Conservation (phyloP, 257 asterid species). For the Lavandula angustifolia region DNA sequence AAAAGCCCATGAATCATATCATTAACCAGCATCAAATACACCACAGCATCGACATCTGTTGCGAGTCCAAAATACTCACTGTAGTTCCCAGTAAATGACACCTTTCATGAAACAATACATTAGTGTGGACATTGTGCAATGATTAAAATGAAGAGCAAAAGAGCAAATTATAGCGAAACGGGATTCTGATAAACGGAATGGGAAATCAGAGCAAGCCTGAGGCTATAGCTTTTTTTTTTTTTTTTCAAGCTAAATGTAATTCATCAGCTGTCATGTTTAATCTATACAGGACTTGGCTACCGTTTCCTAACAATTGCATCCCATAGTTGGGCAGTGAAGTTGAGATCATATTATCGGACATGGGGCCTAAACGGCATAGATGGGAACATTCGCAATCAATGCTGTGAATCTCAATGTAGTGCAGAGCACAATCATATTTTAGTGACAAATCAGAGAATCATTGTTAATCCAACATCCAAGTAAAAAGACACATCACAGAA, state of each 20-base stretch:
- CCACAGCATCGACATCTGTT: conserved; percentile 96
- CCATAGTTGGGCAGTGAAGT: not conserved
- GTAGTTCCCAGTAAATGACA: conserved; percentile 91
- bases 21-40: conserved; percentile 92
- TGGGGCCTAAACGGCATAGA: not conserved
- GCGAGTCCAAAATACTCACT: conserved; percentile 76
- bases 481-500: not conserved
- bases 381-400: not conserved
- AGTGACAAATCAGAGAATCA: not conserved
- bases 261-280: not conserved
- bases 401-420: conserved; percentile 2
- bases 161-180: conserved; percentile 23
- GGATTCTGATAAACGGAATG: conserved; percentile 16
- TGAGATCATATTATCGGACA: conserved; percentile 19
- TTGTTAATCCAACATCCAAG: conserved; percentile 6
- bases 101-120: conserved; percentile 47
- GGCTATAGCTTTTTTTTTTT: not conserved
- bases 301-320: conserved; percentile 2
- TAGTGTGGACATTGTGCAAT: conserved; percentile 25
- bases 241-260: conserved; percentile 10
- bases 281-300: conserved; percentile 4
- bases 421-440: not conserved
- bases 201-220: conserved; percentile 19
- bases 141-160: conserved; percentile 25
- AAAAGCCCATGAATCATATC: conserved; percentile 91